Evolutionary conservation across 768 basidiomycete genomes (phyloP).

Genomic region (Rhodosporidiobolus odoratus): DNA sequence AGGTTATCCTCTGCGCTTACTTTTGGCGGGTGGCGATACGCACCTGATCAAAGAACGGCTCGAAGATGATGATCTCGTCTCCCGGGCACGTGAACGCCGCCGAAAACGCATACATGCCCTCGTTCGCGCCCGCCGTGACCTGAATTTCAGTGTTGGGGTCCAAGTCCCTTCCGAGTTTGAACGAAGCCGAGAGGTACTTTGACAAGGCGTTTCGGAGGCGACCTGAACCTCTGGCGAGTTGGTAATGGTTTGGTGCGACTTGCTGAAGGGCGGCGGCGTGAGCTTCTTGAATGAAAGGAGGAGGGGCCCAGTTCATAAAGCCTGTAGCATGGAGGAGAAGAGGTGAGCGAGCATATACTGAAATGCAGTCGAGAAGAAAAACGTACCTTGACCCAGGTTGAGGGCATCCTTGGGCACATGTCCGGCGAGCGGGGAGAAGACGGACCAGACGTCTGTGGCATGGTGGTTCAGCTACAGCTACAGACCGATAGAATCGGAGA

Average conservation of each 20-base stretch:
- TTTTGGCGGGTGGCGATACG: too few species aligned
- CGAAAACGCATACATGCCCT: slow-evolving; percentile 84
- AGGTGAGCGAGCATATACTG: neutral
- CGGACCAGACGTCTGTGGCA: slow-evolving; percentile 74
- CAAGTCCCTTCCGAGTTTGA: slow-evolving; percentile 58
- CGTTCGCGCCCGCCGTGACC: slow-evolving; percentile 93
- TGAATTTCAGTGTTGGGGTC: slow-evolving; percentile 82
- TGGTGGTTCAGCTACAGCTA: slow-evolving; percentile 42
- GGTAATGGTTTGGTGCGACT: slow-evolving; percentile 70
- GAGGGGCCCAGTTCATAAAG: slow-evolving; percentile 89
- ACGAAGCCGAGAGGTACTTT: slow-evolving; percentile 64
- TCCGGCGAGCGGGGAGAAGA: slow-evolving; percentile 50
- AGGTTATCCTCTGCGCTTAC: too few species aligned
- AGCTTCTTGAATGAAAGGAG: slow-evolving; percentile 68
- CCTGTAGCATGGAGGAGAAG: slow-evolving; percentile 46
- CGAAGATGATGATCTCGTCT: slow-evolving; percentile 98
- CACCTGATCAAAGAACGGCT: slow-evolving; percentile 50
- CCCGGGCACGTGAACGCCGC: slow-evolving; percentile 83
- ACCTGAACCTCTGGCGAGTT: slow-evolving; percentile 68
- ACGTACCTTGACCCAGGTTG: slow-evolving; percentile 72
- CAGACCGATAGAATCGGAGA: slow-evolving; percentile 48
- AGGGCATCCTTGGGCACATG: slow-evolving; percentile 76
- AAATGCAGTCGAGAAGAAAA: neutral
- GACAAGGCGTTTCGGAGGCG: slow-evolving; percentile 84
- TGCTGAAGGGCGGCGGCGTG: slow-evolving; percentile 63